A percentile compares a stretch with the other conserved stretches of the same genome.
Evolutionary conservation across 768 basidiomycete genomes (phyloP).

Genomic region (Podaxis pistillaris): DNA sequence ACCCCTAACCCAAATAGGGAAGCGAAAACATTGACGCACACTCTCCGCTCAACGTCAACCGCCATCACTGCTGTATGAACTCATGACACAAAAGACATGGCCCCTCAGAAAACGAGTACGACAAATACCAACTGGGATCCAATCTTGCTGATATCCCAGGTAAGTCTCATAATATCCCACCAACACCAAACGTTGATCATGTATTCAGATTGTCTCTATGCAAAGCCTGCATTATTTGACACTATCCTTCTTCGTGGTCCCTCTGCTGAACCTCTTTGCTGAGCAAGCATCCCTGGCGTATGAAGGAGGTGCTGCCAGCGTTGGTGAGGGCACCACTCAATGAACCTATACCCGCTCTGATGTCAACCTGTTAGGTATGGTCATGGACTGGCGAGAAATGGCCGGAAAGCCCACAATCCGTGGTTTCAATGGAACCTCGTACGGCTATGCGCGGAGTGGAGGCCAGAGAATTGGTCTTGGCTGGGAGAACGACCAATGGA

Average conservation of each 20-base stretch:
- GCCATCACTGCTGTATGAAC: slow-evolving; percentile 11
- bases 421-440: slow-evolving; percentile 58
- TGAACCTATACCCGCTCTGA: background rate
- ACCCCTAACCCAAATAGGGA: slow-evolving; percentile 20
- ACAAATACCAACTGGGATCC: slow-evolving; percentile 81
- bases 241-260: slow-evolving; percentile 78
- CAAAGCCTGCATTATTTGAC: slow-evolving; percentile 95
- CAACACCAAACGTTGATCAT: slow-evolving; percentile 1
- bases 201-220: slow-evolving; percentile 79
- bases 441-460: slow-evolving; percentile 77
- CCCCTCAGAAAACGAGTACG: slow-evolving; percentile 32
- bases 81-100: slow-evolving; percentile 24
- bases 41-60: background rate
- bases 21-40: background rate
- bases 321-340: slow-evolving; percentile 47
- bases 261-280: slow-evolving; percentile 72
- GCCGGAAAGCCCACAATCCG: slow-evolving; percentile 79
- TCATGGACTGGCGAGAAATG: slow-evolving; percentile 99
- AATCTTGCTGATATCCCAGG: slow-evolving; percentile 83
- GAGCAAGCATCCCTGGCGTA: slow-evolving; percentile 66
- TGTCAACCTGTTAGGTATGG: slow-evolving; percentile 53
- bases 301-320: slow-evolving; percentile 78
- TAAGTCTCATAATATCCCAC: slow-evolving; percentile 24
- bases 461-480: slow-evolving; percentile 72
- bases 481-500: slow-evolving; percentile 53